A percentile compares a stretch with the other conserved stretches of the same genome.
Conservation (phyloP, 2,329 filamentous ascomycete genomes). For the Amesomyces nigricolor region DNA sequence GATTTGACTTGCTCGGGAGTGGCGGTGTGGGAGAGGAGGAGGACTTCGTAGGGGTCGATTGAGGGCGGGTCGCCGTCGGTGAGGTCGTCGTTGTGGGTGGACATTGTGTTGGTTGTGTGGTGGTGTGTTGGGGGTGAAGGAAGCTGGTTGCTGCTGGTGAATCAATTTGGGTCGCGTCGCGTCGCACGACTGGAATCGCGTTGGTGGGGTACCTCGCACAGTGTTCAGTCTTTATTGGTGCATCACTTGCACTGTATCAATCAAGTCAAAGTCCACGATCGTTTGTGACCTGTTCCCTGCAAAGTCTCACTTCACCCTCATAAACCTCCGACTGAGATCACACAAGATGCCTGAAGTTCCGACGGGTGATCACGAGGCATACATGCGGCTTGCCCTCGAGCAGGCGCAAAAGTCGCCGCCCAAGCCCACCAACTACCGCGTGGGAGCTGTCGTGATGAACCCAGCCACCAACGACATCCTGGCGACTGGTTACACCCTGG, state of each 20-base stretch:
- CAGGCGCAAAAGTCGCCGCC: constrained; percentile 75
- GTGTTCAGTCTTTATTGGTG: too few species aligned
- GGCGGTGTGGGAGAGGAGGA: constrained; percentile 65
- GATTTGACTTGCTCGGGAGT: constrained; percentile 76
- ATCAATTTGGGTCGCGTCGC: constrained; percentile 5
- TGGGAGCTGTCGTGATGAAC: constrained; percentile 81
- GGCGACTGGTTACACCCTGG: constrained; percentile 82
- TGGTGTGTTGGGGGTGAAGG: neutral
- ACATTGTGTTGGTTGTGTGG: constrained; percentile 34
- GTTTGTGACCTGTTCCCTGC: too few species aligned
- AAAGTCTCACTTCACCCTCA: neutral
- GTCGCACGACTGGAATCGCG: neutral
- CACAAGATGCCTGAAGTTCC: constrained; percentile 23
- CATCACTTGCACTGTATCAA: neutral
- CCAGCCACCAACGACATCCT: constrained; percentile 54
- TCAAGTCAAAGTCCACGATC: neutral
- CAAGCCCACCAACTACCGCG: constrained; percentile 85
- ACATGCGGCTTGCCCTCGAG: constrained; percentile 67
- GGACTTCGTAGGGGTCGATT: constrained; percentile 73
- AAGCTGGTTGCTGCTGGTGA: neutral
- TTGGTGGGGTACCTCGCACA: too few species aligned
- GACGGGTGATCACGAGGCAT: constrained; percentile 40
- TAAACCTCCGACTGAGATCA: neutral
- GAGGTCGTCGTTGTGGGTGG: constrained; percentile 49
- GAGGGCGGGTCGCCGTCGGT: constrained; percentile 50